Conservation (phyloP, 106 monocot species). For the Apostasia ramifera region DNA sequence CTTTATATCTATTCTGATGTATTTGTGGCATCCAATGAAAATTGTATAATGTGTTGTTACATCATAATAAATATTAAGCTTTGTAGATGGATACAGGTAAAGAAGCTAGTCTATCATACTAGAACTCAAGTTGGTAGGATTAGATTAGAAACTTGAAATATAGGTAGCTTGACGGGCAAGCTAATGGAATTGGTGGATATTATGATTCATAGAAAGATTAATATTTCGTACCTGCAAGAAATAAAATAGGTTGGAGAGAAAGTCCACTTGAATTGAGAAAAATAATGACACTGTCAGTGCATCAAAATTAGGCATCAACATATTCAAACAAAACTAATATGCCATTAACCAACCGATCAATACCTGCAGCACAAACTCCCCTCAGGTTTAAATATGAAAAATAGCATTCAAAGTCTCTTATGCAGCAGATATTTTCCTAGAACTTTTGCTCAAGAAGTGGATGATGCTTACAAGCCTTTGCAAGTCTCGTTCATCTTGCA, state of each 20-base stretch:
- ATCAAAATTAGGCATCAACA: slow-evolving; percentile 1
- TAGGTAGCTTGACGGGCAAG: no score
- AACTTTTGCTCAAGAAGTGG: slow-evolving; percentile 83
- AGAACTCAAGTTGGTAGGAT: no score
- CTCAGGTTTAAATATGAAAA: slow-evolving; percentile 87
- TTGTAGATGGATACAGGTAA: no score
- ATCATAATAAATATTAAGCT: no score
- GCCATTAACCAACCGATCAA: neutral
- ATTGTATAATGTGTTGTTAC: no score
- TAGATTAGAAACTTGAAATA: slow-evolving; percentile 68
- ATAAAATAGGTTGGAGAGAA: no score
- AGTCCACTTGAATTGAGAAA: neutral
- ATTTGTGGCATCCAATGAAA: no score
- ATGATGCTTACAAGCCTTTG: slow-evolving; percentile 76
- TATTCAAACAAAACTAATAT: slow-evolving; percentile 6
- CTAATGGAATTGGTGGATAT: no score
- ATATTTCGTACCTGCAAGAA: no score
- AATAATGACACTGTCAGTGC: neutral
- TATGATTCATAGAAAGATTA: no score
- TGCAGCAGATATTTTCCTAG: slow-evolving; percentile 65
- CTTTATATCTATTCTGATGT: no score
- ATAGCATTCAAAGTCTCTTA: slow-evolving; percentile 88
- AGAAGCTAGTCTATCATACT: no score
- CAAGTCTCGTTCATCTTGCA: slow-evolving; percentile 78
- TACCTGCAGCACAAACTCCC: slow-evolving; percentile 99